Conservation (phyloP, 2,329 filamentous ascomycete genomes). For the Diaporthe vexans region DNA sequence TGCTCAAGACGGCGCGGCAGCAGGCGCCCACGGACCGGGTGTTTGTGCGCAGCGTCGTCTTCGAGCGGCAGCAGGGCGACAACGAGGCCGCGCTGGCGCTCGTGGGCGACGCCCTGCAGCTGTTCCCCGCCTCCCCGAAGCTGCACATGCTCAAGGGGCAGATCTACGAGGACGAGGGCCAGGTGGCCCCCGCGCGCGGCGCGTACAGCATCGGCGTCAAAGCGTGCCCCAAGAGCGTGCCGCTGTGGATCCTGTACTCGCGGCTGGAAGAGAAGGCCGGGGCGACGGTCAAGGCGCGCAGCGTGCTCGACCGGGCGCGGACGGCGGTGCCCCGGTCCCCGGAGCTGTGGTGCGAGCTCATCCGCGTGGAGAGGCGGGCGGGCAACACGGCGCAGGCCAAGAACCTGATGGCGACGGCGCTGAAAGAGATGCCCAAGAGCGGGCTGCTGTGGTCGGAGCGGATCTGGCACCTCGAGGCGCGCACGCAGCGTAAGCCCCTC, state of each 20-base stretch:
- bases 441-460: conserved; percentile 94
- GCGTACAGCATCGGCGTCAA: conserved; percentile 91
- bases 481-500: conserved; percentile 92
- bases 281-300: conserved; percentile 90
- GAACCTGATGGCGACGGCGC: conserved; percentile 90
- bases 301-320: conserved; percentile 90
- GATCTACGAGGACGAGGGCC: conserved; percentile 89
- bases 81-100: conserved; percentile 87
- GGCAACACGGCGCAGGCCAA: conserved; percentile 88
- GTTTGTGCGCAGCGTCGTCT: conserved; percentile 96
- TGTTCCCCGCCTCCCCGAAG: conserved; percentile 88
- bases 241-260: conserved; percentile 90
- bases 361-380: conserved; percentile 90
- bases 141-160: conserved; percentile 99
- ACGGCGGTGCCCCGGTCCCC: conserved; percentile 88
- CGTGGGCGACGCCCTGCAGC: conserved; percentile 85
- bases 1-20: conserved; percentile 85
- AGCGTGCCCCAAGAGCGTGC: conserved; percentile 85
- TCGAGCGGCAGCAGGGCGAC: conserved; percentile 88
- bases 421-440: conserved; percentile 90
- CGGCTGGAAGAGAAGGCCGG: conserved; percentile 89
- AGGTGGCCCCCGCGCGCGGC: conserved; percentile 87
- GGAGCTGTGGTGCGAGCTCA: conserved; percentile 92
- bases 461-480: conserved; percentile 93
- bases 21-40: conserved; percentile 96